These are phyloP conservation scores for Chrysophaeum taylorii DNA, from an alignment of 352 stramenopile genomes.

Conservation along the genomic window DNA sequence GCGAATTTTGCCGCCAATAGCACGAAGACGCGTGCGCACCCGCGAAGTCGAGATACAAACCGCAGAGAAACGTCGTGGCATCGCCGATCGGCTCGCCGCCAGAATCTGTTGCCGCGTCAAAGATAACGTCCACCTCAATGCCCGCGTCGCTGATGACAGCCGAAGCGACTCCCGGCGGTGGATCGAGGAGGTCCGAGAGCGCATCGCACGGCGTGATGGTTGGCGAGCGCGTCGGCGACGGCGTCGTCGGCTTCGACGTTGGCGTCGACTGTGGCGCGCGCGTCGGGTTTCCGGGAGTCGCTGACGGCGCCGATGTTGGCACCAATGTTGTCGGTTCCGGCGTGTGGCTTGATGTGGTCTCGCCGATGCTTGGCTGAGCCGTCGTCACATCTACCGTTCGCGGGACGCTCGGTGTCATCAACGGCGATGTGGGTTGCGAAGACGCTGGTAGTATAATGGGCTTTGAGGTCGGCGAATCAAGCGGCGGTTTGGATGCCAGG, in stretches of 20 bases:
- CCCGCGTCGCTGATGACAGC: neutral
- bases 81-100: neutral
- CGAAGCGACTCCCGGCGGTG: neutral
- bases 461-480: too few species aligned
- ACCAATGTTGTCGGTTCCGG: too few species aligned
- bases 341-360: too few species aligned
- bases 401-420: too few species aligned
- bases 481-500: too few species aligned
- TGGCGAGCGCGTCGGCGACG: neutral
- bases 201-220: neutral
- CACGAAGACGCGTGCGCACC: neutral
- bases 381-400: too few species aligned
- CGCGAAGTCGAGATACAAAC: neutral
- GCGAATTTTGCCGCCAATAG: neutral
- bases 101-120: neutral
- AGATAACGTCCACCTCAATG: neutral
- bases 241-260: neutral
- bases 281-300: neutral
- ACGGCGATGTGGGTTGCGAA: too few species aligned
- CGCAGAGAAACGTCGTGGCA: neutral
- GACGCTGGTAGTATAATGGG: too few species aligned
- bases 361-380: too few species aligned
- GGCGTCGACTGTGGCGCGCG: too few species aligned
- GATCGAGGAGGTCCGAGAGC: neutral
- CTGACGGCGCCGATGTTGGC: neutral